Base-by-base conservation (phyloP, 2,329 filamentous ascomycete species). In the Elsinoe fawcettii region DNA sequence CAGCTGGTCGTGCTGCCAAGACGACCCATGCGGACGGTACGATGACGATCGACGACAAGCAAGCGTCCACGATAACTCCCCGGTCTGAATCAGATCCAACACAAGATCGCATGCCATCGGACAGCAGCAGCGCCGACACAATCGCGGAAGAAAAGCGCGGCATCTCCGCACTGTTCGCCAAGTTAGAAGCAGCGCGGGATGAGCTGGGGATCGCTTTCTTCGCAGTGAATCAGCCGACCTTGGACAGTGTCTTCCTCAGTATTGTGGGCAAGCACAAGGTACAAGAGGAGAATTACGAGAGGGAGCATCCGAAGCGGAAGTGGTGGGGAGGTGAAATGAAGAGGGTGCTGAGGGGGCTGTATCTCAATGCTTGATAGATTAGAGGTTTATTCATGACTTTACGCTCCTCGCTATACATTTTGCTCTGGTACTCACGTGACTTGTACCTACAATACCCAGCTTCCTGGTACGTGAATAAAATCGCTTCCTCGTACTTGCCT, bases 201-300 rank as follows among this genome's bases (percentile, higher is more conserved):
- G 70, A 73, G 3, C 70, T 96, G 25, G 87, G 87, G 0, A 79
- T 96, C 49, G 86, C 89, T 68, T 89, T 95, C 70, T 96, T 92
- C 71, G 90, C 86, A 51, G 89, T 96, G 62, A 87, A 83, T 58
- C 88, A 89, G 22, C 93, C 90, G 16, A 95, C 89, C 14, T 74
- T 96, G 41, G 91, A 96, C 67, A 88, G 96, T 71, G 90, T 96
- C 0, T 96, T 96, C 71, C 71, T 96, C 69, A 80, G 80, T 23
- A 93, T 96, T 67, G 90, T 96, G 0, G 85, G 85, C 1, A 81
- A 84, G 70, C 87, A 95, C 69, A 84, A 90, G 68, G 80, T 92
- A 5, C 77, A 84, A 62, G 89, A 95, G 69, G 90, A 92, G 73
- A 70, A 72, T 34, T 69, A 69, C 43, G 62, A 60, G 22, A 61